Evolutionary conservation across 2,329 filamentous ascomycete genomes (phyloP), one percentile per base, ranked within the genome.

Genomic region (Alternaria triticina): DNA sequence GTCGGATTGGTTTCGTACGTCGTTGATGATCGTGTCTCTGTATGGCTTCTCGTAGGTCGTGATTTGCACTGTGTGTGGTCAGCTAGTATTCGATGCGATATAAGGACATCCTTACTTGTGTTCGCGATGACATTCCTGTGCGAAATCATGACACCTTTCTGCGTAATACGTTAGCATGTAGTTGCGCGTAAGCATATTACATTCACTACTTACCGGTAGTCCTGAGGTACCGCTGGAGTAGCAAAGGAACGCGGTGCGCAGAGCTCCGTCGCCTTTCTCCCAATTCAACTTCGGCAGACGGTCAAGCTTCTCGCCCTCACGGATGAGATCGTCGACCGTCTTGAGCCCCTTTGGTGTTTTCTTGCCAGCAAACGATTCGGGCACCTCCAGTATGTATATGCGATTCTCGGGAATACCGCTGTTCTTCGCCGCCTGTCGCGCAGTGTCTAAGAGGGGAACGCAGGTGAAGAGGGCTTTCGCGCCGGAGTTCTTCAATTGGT

Each of bases 71-170:
- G 57, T 10, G 25, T 10, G 12, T 23, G n/a, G 58, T 70, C 51
- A 70, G 63, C 17, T 25, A 17, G 33, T 12, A 22, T 6, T 9
- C 6, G 15, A 8, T 25, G 30, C 5, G 27, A 20, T 9, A 36
- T 25, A 3, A 13, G 7, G 25, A 12, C n/a, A 12, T 28, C 10
- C 73, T 59, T 72, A 77, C 76, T 45, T 0, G 88, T 86, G 74
- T 94, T 95, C 56, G 91, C 87, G 51, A 95, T 94, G 46, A 94
- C 89, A 68, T 95, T 95, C 40, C 82, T 82, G 75, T 95, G 92
- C 4, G 91, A 91, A 62, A 95, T 91, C 89, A 92, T 93, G 57
- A 94, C 92, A 47, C 91, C 92, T 90, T 94, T 93, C 88, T 91
- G 54, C 22, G 33, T 2, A 3, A 11, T 5, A 22, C 11, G 40